Conservation (phyloP, 2,329 filamentous ascomycete genomes). For the Aureobasidium sp. region DNA sequence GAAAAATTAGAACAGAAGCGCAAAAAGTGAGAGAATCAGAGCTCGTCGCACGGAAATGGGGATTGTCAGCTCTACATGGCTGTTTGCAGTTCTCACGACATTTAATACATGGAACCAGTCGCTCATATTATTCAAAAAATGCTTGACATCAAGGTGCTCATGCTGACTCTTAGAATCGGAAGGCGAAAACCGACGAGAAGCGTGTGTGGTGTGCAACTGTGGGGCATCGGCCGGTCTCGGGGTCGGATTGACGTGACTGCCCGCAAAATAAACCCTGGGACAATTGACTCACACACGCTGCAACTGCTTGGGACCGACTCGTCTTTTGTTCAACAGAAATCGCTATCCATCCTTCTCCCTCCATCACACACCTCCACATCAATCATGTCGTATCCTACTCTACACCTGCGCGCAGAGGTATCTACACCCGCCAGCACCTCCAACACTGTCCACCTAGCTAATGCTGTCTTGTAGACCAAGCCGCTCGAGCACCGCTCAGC, state of each 20-base stretch:
- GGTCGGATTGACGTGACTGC: not conserved
- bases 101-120: not conserved
- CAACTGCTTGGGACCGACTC: not conserved
- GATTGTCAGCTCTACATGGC: too few relatives aligned
- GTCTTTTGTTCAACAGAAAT: not conserved
- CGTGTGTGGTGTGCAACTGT: not conserved
- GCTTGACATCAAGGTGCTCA: not conserved
- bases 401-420: conserved; percentile 17
- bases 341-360: not conserved
- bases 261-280: not conserved
- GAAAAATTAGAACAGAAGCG: not conserved
- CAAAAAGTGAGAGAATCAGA: not conserved
- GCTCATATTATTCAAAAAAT: not conserved
- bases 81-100: too few relatives aligned
- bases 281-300: not conserved
- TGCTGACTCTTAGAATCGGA: not conserved
- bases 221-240: not conserved
- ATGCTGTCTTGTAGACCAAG: conserved; percentile 22
- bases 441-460: not conserved
- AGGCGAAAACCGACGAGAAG: not conserved
- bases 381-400: conserved; percentile 15
- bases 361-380: not conserved
- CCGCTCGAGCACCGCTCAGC: conserved; percentile 30
- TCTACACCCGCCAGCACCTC: not conserved
- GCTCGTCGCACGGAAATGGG: too few relatives aligned